Base-by-base conservation (phyloP, 257 asterid genomes). In the Nyctanthes arbortristis region DNA sequence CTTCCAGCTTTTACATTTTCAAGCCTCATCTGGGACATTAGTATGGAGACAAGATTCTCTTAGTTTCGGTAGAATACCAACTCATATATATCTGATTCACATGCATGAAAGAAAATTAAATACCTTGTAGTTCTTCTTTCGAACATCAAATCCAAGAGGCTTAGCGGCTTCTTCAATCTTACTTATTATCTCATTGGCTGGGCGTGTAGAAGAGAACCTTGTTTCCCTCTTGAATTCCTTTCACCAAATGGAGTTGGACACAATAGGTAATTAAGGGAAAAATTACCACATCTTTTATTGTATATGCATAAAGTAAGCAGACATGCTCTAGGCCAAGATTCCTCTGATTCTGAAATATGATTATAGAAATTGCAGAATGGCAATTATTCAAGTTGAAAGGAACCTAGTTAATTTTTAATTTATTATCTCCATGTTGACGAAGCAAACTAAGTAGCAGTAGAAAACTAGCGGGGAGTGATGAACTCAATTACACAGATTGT, bases 111-210 rank as follows among this genome's bases (percentile, higher is more conserved):
- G n/a, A 30, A 43, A 70, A 45, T 73, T 28, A 7, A 58, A 40
- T 72, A 93, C 98, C 96, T 91, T 93, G 87, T 89, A 93, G 71
- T 93, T 89, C 82, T 91, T 93, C 77, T 83, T 93, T 62, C 76
- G 85, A 72, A 93, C 96, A 73, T 82, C 96, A 73, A 91, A 93
- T 27, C 97, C 98, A n/a, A 93, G 82, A 66, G 98, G 97, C 47
- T 81, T 80, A 14, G 91, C 98, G 45, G 98, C 94, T 82, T 81
- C 80, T 78, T 91, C 98, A 24, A 93, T 93, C 81, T 86, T 89
- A 29, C 78, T 82, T 29, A 87, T 79, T 33, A 93, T 93, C 68
- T 93, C 97, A 39, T 81, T 87, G 24, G 98, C 97, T 2, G 98
- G 77, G 55, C 85, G 56, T 69, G 73, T 88, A 7, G 98, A 93